These are phyloP conservation scores for Datura wrightii DNA, from an alignment of 257 asterid genomes.

Conservation along the genomic window DNA sequence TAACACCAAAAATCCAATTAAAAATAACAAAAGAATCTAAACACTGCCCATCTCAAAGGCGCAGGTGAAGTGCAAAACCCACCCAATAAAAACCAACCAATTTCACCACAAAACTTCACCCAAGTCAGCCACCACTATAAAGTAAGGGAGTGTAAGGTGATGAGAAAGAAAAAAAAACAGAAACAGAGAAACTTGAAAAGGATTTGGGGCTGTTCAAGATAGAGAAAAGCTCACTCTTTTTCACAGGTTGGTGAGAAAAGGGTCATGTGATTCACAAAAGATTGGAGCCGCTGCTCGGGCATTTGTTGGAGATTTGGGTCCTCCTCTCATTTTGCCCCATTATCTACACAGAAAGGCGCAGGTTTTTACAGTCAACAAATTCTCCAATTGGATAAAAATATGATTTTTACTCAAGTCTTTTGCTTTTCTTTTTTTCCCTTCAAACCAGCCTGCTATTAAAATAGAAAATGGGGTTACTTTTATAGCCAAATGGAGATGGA, in stretches of 20 bases:
- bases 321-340: slow-evolving; percentile 23
- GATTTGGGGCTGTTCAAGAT: not conserved
- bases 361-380: not conserved
- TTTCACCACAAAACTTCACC: slow-evolving; percentile 8
- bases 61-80: slow-evolving; percentile 30
- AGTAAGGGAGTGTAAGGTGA: slow-evolving; percentile 18
- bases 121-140: not conserved
- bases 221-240: slow-evolving; percentile 5
- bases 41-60: slow-evolving; percentile 34
- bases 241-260: slow-evolving; percentile 29
- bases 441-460: no score
- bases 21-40: slow-evolving; percentile 18
- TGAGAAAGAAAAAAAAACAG: not conserved
- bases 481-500: not conserved
- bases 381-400: not conserved
- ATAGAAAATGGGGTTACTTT: not conserved
- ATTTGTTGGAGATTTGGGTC: slow-evolving; percentile 29
- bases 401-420: not conserved
- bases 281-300: not conserved
- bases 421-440: no score
- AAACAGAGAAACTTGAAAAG: not conserved
- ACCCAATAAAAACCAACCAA: slow-evolving; percentile 20
- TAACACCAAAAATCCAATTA: not conserved
- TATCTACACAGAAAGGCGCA: slow-evolving; percentile 10
- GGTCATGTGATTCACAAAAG: not conserved